These are phyloP conservation scores for Brassica incana DNA, from an alignment of 345 rosid species.

Conservation along the genomic window DNA sequence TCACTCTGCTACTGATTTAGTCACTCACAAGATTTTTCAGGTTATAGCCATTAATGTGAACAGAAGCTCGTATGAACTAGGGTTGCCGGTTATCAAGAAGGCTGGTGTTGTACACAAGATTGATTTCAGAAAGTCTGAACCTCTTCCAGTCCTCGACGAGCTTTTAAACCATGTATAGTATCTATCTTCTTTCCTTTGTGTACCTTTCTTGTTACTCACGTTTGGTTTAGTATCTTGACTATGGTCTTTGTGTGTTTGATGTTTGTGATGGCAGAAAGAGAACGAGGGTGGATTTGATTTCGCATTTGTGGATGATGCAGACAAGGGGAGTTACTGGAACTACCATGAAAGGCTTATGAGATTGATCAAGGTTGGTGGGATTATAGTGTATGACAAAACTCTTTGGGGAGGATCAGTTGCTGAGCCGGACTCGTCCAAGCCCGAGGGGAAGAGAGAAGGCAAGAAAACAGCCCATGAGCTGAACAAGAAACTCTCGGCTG, in stretches of 20 bases:
- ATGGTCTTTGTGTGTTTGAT: neutral
- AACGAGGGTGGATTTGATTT: conserved; percentile 32
- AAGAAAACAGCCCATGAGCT: neutral
- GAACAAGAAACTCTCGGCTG: neutral
- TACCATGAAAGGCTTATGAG: neutral
- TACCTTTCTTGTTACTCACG: neutral
- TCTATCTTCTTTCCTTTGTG: neutral
- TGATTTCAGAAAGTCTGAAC: conserved; percentile 56
- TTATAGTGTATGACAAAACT: too few species aligned
- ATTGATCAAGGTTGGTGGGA: neutral
- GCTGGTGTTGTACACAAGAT: conserved; percentile 61
- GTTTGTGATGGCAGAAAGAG: conserved; percentile 37
- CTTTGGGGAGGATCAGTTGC: neutral
- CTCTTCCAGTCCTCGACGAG: conserved; percentile 43
- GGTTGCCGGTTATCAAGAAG: conserved; percentile 56
- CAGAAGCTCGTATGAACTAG: conserved; percentile 49
- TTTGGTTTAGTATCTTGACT: neutral
- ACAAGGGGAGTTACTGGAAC: neutral
- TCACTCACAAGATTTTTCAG: conserved; percentile 28
- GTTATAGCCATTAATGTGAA: conserved; percentile 51
- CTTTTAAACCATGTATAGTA: conserved; percentile 42
- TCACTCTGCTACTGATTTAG: neutral
- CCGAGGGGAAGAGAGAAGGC: neutral
- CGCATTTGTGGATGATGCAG: neutral
- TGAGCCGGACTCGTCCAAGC: neutral